Percentiles rank a stretch among this genome's conserved stretches.
phyloP scores from a whole-genome alignment of 2,329 filamentous ascomycete species.

The Cladosporium sp. region DNA sequence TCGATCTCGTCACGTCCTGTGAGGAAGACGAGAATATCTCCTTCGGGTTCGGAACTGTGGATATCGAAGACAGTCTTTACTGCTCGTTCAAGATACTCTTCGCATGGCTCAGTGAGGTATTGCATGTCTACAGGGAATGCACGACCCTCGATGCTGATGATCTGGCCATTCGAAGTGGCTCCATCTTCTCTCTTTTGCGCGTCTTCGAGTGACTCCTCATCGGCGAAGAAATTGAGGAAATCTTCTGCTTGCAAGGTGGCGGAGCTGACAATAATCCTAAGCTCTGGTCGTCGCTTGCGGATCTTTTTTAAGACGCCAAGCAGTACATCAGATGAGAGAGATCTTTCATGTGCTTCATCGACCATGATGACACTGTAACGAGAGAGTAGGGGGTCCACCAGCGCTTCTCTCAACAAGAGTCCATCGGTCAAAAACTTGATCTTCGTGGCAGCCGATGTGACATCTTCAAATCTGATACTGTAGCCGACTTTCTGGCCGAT shows the following conservation, averaged over 20 bases:
- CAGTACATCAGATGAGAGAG: constrained; percentile 86
- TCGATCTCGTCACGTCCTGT: constrained; percentile 95
- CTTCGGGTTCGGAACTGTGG: constrained; percentile 74
- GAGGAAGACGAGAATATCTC: constrained; percentile 87
- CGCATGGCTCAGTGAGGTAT: constrained; percentile 73
- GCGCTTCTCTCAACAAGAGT: constrained; percentile 82
- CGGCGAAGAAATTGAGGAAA: constrained; percentile 76
- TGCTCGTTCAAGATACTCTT: constrained; percentile 83
- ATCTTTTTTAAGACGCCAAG: constrained; percentile 92
- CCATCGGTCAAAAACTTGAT: constrained; percentile 98
- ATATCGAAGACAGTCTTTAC: constrained; percentile 85
- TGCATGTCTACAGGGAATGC: constrained; percentile 87
- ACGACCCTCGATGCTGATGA: constrained; percentile 83
- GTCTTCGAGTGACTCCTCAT: constrained; percentile 37
- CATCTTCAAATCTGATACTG: constrained; percentile 88
- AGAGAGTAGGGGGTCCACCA: constrained; percentile 87
- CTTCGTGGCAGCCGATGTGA: constrained; percentile 77
- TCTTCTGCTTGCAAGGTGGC: constrained; percentile 88
- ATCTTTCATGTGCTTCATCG: constrained; percentile 93
- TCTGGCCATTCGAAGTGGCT: constrained; percentile 49
- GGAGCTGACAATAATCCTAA: constrained; percentile 88
- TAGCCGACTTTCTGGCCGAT: constrained; percentile 86
- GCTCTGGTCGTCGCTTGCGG: constrained; percentile 71
- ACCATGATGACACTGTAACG: constrained; percentile 97
- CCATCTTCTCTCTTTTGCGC: constrained; percentile 31